Evolutionary conservation across 2,329 filamentous ascomycete species (phyloP).

Genomic region (Cordyceps cateniannulata): DNA sequence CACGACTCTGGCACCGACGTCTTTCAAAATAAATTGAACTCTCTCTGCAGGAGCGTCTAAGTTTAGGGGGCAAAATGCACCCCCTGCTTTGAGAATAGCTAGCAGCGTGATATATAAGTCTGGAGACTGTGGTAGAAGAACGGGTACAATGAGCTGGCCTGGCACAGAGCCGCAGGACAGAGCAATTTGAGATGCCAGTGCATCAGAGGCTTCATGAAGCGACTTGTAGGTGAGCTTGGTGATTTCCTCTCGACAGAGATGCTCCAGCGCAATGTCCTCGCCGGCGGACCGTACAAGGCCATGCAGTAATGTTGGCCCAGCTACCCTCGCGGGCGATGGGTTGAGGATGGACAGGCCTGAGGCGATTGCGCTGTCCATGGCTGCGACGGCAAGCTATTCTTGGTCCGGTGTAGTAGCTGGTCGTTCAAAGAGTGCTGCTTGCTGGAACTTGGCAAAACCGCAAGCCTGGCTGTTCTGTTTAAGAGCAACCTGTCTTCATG

Average conservation of each 20-base stretch:
- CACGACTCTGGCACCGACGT: conserved; percentile 64
- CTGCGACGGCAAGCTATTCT: conserved; percentile 3
- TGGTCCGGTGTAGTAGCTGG: not conserved
- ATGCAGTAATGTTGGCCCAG: conserved; percentile 42
- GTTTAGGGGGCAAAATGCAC: conserved; percentile 78
- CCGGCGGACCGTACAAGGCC: conserved; percentile 49
- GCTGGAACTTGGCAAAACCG: not conserved
- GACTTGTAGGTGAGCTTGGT: conserved; percentile 52
- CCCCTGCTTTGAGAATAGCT: conserved; percentile 73
- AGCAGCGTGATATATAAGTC: conserved; percentile 72
- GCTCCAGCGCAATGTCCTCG: conserved; percentile 26
- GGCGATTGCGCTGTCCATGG: conserved; percentile 20
- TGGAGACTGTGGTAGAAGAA: conserved; percentile 71
- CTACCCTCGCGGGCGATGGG: conserved; percentile 31
- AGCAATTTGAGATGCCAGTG: conserved; percentile 46
- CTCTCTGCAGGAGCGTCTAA: conserved; percentile 72
- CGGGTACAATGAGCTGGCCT: conserved; percentile 55
- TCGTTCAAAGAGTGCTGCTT: not conserved
- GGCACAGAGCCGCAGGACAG: conserved; percentile 8
- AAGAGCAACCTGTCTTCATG: not conserved
- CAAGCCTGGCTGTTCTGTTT: conserved; percentile 1
- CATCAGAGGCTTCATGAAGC: conserved; percentile 52
- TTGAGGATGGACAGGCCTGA: conserved; percentile 39
- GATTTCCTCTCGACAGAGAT: conserved; percentile 20
- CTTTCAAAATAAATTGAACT: conserved; percentile 71